Conservation (phyloP, 2,329 filamentous ascomycete genomes). For the Botrytis pseudocinerea region DNA sequence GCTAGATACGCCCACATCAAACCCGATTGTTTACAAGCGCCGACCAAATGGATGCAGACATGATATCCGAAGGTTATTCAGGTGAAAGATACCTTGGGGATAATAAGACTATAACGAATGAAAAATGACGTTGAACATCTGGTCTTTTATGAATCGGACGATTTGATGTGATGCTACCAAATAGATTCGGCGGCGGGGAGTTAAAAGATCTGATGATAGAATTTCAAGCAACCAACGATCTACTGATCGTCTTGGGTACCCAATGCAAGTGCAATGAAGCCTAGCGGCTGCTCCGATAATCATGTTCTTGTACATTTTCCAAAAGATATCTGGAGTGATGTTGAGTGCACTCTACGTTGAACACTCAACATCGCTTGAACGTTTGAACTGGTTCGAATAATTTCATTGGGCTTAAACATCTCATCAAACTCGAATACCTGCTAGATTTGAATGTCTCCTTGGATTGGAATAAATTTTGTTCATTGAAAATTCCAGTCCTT, state of each 20-base stretch:
- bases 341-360: neutral
- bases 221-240: neutral
- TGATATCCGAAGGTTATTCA: neutral
- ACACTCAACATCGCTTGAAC: neutral
- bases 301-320: neutral
- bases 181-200: neutral
- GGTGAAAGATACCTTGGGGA: neutral
- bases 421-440: neutral
- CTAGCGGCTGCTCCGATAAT: neutral
- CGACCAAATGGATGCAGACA: neutral
- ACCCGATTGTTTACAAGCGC: neutral
- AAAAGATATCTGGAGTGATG: neutral
- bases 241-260: neutral
- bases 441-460: neutral
- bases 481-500: neutral
- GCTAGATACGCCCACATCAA: neutral
- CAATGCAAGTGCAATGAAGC: slow-evolving; percentile 3
- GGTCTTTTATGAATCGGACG: neutral
- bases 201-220: neutral
- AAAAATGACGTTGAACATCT: neutral
- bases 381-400: neutral
- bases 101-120: neutral
- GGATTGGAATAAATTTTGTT: neutral
- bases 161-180: neutral
- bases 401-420: neutral